Conservation (phyloP, 805 yeast genomes). For the Metschnikowia orientalis region DNA sequence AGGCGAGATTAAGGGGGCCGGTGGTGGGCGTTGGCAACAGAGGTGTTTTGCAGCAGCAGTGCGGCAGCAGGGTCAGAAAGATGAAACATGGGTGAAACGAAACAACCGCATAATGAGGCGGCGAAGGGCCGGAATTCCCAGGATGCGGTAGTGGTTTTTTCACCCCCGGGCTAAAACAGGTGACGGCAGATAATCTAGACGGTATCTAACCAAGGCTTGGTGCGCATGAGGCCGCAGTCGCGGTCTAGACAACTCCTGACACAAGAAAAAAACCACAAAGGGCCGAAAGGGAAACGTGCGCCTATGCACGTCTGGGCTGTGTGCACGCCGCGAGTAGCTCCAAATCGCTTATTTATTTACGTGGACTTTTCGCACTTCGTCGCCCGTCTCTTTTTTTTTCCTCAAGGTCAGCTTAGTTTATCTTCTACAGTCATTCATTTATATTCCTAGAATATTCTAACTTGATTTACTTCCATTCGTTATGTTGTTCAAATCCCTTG, state of each 20-base stretch:
- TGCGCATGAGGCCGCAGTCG: conserved; percentile 2
- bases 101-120: too few species aligned
- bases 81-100: too few species aligned
- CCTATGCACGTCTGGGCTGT: conserved; percentile 1
- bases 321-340: conserved; percentile 1
- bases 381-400: conserved; percentile 7
- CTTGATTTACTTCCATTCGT: conserved; percentile 13
- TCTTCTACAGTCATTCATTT: conserved; percentile 30
- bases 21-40: too few species aligned
- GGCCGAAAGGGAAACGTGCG: conserved; percentile 3
- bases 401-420: conserved; percentile 18
- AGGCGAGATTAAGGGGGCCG: too few species aligned
- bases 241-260: conserved; percentile 5
- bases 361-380: conserved; percentile 3
- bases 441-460: conserved; percentile 25
- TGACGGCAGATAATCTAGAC: too few species aligned
- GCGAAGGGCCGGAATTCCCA: too few species aligned
- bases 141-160: too few species aligned
- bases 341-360: conserved; percentile 3
- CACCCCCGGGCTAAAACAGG: too few species aligned
- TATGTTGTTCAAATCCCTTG: conserved; percentile 49
- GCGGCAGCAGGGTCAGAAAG: too few species aligned
- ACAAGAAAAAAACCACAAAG: conserved; percentile 2
- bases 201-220: too few species aligned
- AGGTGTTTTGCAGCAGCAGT: too few species aligned